Base-by-base conservation (phyloP, 2,329 filamentous ascomycete species). In the Kalaharituber pfeilii region DNA sequence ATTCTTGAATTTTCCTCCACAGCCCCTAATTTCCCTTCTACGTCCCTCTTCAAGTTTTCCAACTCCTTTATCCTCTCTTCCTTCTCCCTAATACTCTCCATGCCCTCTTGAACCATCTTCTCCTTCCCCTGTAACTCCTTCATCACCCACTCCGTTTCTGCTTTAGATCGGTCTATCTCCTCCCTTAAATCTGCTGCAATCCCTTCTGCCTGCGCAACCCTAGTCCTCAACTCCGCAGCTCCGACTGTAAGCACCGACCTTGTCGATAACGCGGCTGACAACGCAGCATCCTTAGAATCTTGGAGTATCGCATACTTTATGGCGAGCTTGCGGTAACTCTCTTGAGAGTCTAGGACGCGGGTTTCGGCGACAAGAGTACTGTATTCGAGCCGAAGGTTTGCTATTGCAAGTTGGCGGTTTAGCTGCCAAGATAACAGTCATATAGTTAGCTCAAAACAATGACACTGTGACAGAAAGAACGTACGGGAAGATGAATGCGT, bases 1-100 rank as follows among this genome's bases (percentile, higher is more conserved):
- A 62, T 53, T 25, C 67, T 66, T 30, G 73, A 64, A 30, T 54
- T 50, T 11, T 30, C 33, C 33, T 59, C 53, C 42, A 54, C 39
- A 13, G 56, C 55, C 8, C 39, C 26, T n/a, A 58, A 44, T 15
- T 36, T 52, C 44, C 51, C 47, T 28, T 52, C 54, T 30, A 45
- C 58, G 50, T 57, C 49, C 49, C 49, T 36, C 50, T 54, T 53
- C 25, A 57, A 51, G 11, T 52, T 49, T 50, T 59, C 54, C 24
- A 53, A 49, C 28, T 49, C 20, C 53, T 52, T 57, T 0, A 52
- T 42, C 52, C 55, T 55, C 56, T 61, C 57, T 49, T 57, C 44
- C 54, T 56, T 36, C 27, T 52, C 29, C 27, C 55, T 39, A 39
- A 54, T 33, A 1, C 24, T 27, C 15, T 28, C 13, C 42, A 39